Conservation (phyloP, 2,329 filamentous ascomycete species). For the Tolypocladium inflatum region DNA sequence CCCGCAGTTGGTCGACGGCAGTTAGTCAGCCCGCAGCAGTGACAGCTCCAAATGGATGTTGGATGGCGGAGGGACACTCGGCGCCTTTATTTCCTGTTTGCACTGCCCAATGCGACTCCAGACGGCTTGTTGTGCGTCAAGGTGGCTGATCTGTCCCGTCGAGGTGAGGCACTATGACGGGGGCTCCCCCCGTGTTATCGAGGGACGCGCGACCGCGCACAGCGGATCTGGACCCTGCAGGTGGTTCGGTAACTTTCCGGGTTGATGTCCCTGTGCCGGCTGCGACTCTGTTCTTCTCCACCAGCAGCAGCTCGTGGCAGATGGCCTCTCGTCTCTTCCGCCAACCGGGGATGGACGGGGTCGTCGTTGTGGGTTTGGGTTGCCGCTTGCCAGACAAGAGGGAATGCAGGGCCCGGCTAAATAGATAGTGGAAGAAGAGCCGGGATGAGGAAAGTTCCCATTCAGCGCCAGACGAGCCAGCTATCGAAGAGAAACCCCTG, state of each 20-base stretch:
- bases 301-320: not conserved
- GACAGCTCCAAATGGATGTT: not conserved
- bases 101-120: not conserved
- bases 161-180: not conserved
- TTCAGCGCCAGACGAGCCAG: conserved; percentile 7
- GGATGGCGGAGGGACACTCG: not conserved
- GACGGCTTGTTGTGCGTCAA: not conserved
- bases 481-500: conserved; percentile 1
- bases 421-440: not conserved
- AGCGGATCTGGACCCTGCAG: not conserved
- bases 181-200: not conserved
- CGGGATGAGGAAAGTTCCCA: not conserved
- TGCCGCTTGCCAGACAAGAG: not conserved
- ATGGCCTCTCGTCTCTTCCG: not conserved
- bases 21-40: not conserved
- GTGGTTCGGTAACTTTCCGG: not conserved
- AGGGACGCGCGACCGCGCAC: not conserved
- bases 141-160: not conserved
- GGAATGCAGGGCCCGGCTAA: not conserved
- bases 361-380: not conserved
- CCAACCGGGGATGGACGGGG: not conserved
- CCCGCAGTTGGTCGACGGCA: not conserved
- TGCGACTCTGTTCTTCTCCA: not conserved
- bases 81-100: not conserved
- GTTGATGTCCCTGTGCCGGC: not conserved